These are phyloP conservation scores for Candida koratica DNA, from an alignment of 805 yeast genomes.

Conservation along the genomic window DNA sequence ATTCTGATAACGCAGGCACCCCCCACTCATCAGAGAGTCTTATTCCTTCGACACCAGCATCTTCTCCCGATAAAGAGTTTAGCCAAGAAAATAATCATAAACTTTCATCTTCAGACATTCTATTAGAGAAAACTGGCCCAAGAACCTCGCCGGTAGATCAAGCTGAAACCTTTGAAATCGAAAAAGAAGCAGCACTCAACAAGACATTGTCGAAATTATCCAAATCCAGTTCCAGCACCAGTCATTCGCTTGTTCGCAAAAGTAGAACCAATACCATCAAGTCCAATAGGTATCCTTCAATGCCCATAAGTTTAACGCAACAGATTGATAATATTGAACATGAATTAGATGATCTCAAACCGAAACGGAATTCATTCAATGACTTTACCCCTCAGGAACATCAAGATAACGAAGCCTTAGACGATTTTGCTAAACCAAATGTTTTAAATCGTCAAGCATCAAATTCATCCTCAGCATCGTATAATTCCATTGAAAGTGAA, in stretches of 20 bases:
- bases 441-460: constrained; percentile 9
- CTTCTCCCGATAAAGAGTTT: background rate
- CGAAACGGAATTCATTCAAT: constrained; percentile 7
- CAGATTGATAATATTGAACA: constrained; percentile 8
- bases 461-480: constrained; percentile 19
- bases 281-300: constrained; percentile 35
- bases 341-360: constrained; percentile 5
- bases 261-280: constrained; percentile 30
- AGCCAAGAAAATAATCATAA: background rate
- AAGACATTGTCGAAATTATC: constrained; percentile 7
- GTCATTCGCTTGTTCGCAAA: constrained; percentile 17
- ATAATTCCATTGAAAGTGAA: constrained; percentile 32
- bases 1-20: background rate
- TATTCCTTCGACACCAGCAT: background rate
- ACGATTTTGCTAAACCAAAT: constrained; percentile 7
- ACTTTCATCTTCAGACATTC: too few relatives aligned
- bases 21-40: background rate
- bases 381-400: background rate
- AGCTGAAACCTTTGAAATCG: background rate
- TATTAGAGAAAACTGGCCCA: background rate
- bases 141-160: background rate
- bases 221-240: constrained; percentile 5
- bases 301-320: constrained; percentile 22
- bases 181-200: background rate
- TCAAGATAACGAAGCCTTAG: background rate